Evolutionary conservation across 345 rosid species (phyloP), one percentile per base, ranked within the genome.

Genomic region (Sonneratia caseolaris): DNA sequence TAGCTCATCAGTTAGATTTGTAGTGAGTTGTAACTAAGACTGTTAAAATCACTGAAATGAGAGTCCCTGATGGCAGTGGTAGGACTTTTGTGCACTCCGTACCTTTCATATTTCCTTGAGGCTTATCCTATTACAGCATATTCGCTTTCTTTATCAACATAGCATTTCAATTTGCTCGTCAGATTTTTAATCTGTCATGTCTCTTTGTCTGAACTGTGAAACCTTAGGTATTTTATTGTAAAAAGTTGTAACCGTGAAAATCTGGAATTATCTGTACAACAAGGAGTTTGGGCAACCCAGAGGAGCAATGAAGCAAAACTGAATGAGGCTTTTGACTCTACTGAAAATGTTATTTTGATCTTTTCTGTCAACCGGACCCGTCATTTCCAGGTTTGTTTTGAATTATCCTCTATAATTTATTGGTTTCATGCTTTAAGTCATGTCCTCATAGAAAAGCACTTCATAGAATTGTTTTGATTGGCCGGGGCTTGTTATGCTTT

Each of bases 221-320:
- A 73, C 64, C 75, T 70, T 83, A 92, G 98, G 97, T 95, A 95
- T 81, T 95, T 95, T 74, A 91, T 92, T 77, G 97, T 95, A 78
- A 95, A 95, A 82, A 92, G 99, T 82, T 88, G 91, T 88, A 92
- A 95, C 72, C 89, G 88, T 38, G 99, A 95, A 84, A 95, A 95
- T 84, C 83, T 95, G 84, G 98, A 95, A 83, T 77, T 92, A 70
- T 92, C 98, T 75, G 99, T 91, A 65, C 99, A 92, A 81, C 99
- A 92, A 91, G 98, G 99, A 74, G 94, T 95, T 59, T 95, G 98
- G 99, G 98, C 99, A 72, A 95, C 99, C 68, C 98, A 95, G 84
- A 86, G 97, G 80, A 95, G 97, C 96, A 92, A 95, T 79, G 99
- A 92, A 84, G 83, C 98, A 56, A 95, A 95, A 89, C 79, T 95